Evolutionary conservation across 345 rosid genomes (phyloP), one percentile per base, ranked within the genome.

Genomic region (Gossypium raimondii): DNA sequence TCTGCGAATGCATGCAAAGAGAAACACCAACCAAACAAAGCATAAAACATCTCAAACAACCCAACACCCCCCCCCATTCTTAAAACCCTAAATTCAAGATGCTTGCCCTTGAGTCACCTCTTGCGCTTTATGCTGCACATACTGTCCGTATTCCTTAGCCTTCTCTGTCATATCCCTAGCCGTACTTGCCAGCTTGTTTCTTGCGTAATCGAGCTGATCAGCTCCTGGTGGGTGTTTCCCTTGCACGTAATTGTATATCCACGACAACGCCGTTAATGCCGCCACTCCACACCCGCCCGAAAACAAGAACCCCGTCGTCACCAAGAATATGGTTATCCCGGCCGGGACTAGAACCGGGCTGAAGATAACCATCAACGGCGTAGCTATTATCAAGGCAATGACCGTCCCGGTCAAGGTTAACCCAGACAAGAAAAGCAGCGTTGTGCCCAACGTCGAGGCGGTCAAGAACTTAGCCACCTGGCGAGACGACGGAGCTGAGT

Each of bases 281-380:
- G 89, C 89, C 71, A 80, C 78, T 2, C 94, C 91, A 67, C 80
- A 88, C 0, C 84, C 88, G 10, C 90, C 85, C 0, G 93, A 87
- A 78, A 87, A 79, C 16, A 87, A 48, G 73, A 92, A 83, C 11
- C 95, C 93, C 1, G 56, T 3, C 1, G 68, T 43, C 11, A 79
- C 75, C 71, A 89, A 14, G 47, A 76, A 66, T 27, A 75, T 6
- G 2, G 65, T 78, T 10, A 85, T 79, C 52, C 51, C 90, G 1
- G 93, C 89, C 0, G 95, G 95, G 11, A 92, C 86, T 2, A 92
- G 64, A 56, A 92, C 59, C 2, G 97, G 93, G 24, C 93, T 90
- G 44, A 79, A 90, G 4, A 92, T 16, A 47, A 90, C 89, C 68
- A 90, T 75, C 1, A 89, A 11, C 0, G 93, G 89, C 0, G 97